Percentiles rank a stretch among this genome's conserved stretches.
phyloP scores from a whole-genome alignment of 495 filamentous ascomycete genomes.

The Chaetomidium leptoderma region DNA sequence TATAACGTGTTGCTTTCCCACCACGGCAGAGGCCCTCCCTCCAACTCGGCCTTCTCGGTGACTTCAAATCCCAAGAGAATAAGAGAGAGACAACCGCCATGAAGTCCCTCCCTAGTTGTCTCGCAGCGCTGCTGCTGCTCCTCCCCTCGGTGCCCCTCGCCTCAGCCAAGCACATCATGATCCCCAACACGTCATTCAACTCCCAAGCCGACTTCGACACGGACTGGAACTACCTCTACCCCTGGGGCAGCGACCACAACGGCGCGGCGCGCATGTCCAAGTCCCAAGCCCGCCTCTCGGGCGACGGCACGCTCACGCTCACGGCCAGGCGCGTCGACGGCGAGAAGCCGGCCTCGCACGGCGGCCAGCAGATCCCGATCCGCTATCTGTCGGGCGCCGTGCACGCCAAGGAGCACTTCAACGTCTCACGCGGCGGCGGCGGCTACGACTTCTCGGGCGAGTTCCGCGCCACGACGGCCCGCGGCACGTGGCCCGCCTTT shows the following conservation, averaged over 20 bases:
- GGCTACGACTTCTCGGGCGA: conserved; percentile 51
- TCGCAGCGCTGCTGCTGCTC: conserved; percentile 12
- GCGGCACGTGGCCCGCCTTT: conserved; percentile 58
- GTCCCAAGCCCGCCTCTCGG: conserved; percentile 33
- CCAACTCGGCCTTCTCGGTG: no score
- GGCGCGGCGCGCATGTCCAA: conserved; percentile 55
- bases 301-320: conserved; percentile 38
- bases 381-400: conserved; percentile 52
- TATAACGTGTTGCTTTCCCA: not conserved
- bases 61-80: not conserved
- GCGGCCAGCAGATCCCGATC: conserved; percentile 49
- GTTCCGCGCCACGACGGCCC: conserved; percentile 48
- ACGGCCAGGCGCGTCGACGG: conserved; percentile 46
- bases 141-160: conserved; percentile 14
- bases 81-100: not conserved
- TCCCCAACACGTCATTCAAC: conserved; percentile 52
- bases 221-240: conserved; percentile 53
- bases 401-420: conserved; percentile 46
- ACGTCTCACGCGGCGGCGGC: conserved; percentile 42
- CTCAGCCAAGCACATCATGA: conserved; percentile 41
- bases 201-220: conserved; percentile 47
- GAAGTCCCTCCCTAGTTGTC: not conserved
- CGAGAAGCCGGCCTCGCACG: conserved; percentile 38
- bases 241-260: conserved; percentile 48
- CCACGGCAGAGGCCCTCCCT: not conserved